phyloP scores from a whole-genome alignment of 768 basidiomycete species.

The Xerocomellus dryophilus region DNA sequence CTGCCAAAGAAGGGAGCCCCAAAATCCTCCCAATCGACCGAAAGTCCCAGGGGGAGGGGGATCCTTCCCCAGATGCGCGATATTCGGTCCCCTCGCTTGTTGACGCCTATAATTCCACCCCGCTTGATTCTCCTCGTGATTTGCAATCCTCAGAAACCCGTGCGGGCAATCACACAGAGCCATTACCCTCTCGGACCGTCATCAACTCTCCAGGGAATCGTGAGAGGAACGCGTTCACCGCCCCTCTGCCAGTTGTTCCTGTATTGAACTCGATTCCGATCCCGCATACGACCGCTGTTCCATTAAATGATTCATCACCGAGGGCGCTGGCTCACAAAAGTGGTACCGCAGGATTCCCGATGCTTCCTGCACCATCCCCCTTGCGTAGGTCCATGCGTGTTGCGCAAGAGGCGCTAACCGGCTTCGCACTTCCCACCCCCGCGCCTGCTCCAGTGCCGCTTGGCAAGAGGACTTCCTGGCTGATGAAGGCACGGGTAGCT shows the following conservation, averaged over 20 bases:
- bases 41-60: constrained; percentile 10
- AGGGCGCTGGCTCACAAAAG: constrained; percentile 36
- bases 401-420: constrained; percentile 43
- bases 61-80: constrained; percentile 16
- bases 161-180: constrained; percentile 17
- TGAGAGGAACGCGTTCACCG: constrained; percentile 24
- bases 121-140: constrained; percentile 36
- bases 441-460: constrained; percentile 37
- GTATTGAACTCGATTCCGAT: constrained; percentile 5
- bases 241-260: constrained; percentile 20
- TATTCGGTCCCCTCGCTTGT: constrained; percentile 28
- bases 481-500: constrained; percentile 71
- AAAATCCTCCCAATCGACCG: background rate
- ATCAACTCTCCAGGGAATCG: constrained; percentile 1
- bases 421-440: constrained; percentile 33
- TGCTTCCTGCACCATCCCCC: constrained; percentile 66
- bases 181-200: constrained; percentile 12
- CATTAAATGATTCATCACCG: constrained; percentile 35
- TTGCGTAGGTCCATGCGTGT: constrained; percentile 64
- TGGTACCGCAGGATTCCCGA: constrained; percentile 49
- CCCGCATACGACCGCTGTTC: constrained; percentile 30
- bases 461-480: constrained; percentile 76
- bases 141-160: background rate
- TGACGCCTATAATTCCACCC: constrained; percentile 38
- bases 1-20: background rate